Conservation (phyloP, 129 eudicot species). For the Lactuca sativa region DNA sequence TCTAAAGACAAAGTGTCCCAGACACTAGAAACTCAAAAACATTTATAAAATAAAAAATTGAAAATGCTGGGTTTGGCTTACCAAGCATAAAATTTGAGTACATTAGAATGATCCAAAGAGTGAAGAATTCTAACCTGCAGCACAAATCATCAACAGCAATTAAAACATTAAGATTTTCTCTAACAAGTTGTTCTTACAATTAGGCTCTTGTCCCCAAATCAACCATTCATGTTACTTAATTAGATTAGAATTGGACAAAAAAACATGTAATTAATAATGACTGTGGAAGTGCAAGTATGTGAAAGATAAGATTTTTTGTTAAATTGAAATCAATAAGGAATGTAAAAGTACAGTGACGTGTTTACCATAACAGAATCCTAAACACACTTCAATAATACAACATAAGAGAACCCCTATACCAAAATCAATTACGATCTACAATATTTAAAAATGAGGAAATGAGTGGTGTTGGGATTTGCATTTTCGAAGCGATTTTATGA, state of each 20-base stretch:
- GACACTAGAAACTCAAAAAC: neutral
- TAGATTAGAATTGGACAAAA: neutral
- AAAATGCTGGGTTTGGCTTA: slow-evolving; percentile 28
- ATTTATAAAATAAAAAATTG: neutral
- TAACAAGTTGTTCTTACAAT: too few species aligned
- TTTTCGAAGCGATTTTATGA: neutral
- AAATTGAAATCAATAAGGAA: neutral
- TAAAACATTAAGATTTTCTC: neutral
- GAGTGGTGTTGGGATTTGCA: neutral
- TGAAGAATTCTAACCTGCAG: slow-evolving; percentile 87
- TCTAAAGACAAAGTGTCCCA: neutral
- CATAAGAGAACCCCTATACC: neutral
- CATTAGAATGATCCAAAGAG: slow-evolving; percentile 78
- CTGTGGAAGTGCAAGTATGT: neutral
- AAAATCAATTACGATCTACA: neutral
- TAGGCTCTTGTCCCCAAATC: neutral
- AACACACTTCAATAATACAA: neutral
- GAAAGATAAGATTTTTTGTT: neutral
- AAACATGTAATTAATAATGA: neutral
- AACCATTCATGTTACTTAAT: neutral
- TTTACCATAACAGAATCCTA: neutral
- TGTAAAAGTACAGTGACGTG: neutral
- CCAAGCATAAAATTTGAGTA: slow-evolving; percentile 87
- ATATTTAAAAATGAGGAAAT: neutral
- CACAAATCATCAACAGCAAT: neutral